A percentile compares a stretch with the other conserved stretches of the same genome.
Evolutionary conservation across 768 basidiomycete genomes (phyloP).

Genomic region (Suillus subaureus): DNA sequence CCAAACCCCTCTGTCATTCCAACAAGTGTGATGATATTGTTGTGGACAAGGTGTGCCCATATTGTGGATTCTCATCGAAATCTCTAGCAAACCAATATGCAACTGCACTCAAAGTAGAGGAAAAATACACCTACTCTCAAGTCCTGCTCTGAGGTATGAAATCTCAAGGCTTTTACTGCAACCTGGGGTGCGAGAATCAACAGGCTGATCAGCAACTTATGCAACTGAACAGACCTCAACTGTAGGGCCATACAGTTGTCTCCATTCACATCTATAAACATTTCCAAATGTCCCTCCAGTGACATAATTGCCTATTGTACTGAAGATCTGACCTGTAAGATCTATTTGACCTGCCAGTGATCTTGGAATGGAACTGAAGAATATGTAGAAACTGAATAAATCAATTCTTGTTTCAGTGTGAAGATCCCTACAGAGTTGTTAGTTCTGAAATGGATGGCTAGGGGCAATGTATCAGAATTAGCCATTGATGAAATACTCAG

Average conservation of each 20-base stretch:
- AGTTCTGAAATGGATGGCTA: background rate
- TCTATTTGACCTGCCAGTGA: background rate
- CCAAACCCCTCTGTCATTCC: too few relatives aligned
- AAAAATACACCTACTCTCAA: background rate
- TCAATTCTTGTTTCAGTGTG: background rate
- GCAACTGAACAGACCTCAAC: background rate
- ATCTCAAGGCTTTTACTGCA: background rate
- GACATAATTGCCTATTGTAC: too few relatives aligned
- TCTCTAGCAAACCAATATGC: too few relatives aligned
- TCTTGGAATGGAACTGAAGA: too few relatives aligned
- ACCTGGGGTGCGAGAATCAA: too few relatives aligned
- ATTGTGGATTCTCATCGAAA: too few relatives aligned
- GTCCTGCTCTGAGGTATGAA: background rate
- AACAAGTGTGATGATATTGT: conserved; percentile 13
- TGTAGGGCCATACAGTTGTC: too few relatives aligned
- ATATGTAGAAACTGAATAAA: background rate
- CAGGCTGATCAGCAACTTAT: background rate
- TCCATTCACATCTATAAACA: too few relatives aligned
- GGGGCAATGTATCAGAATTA: background rate
- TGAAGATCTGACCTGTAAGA: too few relatives aligned
- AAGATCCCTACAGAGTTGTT: background rate
- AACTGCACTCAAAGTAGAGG: too few relatives aligned
- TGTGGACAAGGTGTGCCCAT: too few relatives aligned
- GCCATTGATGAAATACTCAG: background rate
- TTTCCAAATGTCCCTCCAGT: too few relatives aligned